Percentiles rank a stretch among this genome's conserved stretches.
These are phyloP conservation scores for Colletotrichum cordylinicola DNA, from an alignment of 2,329 filamentous ascomycete genomes.

Conservation along the genomic window DNA sequence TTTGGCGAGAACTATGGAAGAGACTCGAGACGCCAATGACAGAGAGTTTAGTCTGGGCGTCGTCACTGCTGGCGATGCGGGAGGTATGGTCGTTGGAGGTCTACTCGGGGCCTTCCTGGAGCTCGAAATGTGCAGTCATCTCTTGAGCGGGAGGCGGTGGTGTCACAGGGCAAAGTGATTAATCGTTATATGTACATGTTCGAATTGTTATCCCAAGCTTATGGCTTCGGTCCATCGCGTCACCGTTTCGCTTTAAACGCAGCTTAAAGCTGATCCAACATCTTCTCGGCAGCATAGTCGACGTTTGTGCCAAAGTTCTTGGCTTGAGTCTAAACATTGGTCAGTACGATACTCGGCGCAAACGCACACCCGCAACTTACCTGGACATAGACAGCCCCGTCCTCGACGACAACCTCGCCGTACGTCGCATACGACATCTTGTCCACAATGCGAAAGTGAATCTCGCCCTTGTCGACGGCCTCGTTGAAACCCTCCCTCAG, in stretches of 20 bases:
- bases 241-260: neutral
- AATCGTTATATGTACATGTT: neutral
- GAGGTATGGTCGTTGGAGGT: conserved; percentile 30
- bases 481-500: conserved; percentile 55
- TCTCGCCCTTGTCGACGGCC: conserved; percentile 44
- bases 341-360: neutral
- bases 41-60: conserved; percentile 33
- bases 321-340: conserved; percentile 33
- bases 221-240: neutral
- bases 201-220: neutral
- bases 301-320: conserved; percentile 42
- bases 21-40: conserved; percentile 22
- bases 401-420: conserved; percentile 52
- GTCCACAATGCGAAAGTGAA: conserved; percentile 54
- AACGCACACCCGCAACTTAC: conserved; percentile 29
- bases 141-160: neutral
- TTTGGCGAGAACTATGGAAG: conserved; percentile 25
- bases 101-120: conserved; percentile 31
- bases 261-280: conserved; percentile 40
- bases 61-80: conserved; percentile 33
- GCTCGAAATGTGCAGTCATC: neutral
- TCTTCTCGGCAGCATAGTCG: conserved; percentile 35
- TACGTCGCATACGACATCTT: conserved; percentile 45
- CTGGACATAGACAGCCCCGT: conserved; percentile 57
- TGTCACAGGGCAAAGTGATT: neutral